Evolutionary conservation across 108 stramenopile genomes (phyloP), one percentile per base, ranked within the genome.

Genomic region (Skeletonema potamos): DNA sequence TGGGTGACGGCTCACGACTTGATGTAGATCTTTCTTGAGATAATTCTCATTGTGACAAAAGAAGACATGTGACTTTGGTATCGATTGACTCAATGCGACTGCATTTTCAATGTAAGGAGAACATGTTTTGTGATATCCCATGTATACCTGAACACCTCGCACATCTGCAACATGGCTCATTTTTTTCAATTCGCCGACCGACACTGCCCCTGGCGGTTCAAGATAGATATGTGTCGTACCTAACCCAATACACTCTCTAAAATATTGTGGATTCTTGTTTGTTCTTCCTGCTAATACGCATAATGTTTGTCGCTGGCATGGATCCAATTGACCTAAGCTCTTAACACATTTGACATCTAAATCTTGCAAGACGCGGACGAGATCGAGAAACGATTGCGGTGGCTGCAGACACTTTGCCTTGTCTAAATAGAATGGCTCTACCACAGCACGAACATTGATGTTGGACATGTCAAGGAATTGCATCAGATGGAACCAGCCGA

Each of bases 111-210:
- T 72, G 84, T 92, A 95, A 13, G 72, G 64, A 30, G 81, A 78
- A 22, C 88, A 88, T 54, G 91, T 84, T 58, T 90, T 92, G 79
- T 95, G 92, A 82, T 86, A 95, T 17, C 94, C 93, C 86, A 92
- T 86, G 73, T 72, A 89, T 46, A 94, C 85, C 18, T 59, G 22
- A 13, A 82, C 88, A n/a, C 72, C 72, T 17, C 62, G 44, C 7
- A 36, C 44, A 7, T 51, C 74, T 3, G 89, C 86, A 5, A 65
- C 26, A 24, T 75, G 66, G 57, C 65, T 41, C 93, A 94, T 90
- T 29, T 57, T 61, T 77, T 81, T 66, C 62, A 95, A 68, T 62
- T 91, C 84, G 0, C 24, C 64, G 1, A 92, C 85, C 12, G 89
- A 83, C 6, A 86, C 85, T 6, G 94, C 92, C 12, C 94, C 94